Percentiles rank a stretch among this genome's conserved stretches.
Evolutionary conservation across 139 green algal genomes (phyloP).

Genomic region (Picochlorum costavermella): DNA sequence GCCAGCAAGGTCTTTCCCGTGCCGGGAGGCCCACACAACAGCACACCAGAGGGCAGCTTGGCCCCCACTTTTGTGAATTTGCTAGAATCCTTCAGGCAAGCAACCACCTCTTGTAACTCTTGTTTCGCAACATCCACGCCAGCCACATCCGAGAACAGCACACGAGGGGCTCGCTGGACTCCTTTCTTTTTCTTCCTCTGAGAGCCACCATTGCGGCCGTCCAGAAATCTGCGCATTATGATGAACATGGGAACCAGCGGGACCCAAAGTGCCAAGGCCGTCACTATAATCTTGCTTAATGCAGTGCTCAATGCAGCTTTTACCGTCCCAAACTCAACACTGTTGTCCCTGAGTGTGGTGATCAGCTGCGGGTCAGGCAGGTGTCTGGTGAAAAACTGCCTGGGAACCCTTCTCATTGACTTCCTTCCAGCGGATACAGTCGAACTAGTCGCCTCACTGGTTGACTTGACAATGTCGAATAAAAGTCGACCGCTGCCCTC

Average conservation of each 20-base stretch:
- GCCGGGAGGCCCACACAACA: conserved; percentile 66
- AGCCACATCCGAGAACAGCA: conserved; percentile 70
- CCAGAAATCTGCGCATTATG: conserved; percentile 50
- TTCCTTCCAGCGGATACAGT: not conserved
- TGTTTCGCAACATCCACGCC: conserved; percentile 77
- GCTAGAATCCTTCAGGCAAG: conserved; percentile 67
- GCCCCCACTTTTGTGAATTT: conserved; percentile 63
- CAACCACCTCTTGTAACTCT: conserved; percentile 75
- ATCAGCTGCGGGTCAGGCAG: conserved; percentile 39
- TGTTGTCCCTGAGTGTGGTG: conserved; percentile 21
- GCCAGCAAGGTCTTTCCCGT: conserved; percentile 84
- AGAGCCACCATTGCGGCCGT: conserved; percentile 26
- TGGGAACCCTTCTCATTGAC: not conserved
- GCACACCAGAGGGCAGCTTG: conserved; percentile 58
- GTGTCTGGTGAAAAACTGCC: conserved; percentile 27
- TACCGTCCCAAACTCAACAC: conserved; percentile 39
- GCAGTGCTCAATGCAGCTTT: conserved; percentile 16
- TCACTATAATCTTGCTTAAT: conserved; percentile 19
- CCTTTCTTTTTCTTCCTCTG: conserved; percentile 19
- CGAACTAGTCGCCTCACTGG: not conserved
- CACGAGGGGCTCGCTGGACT: not conserved
- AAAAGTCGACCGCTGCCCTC: conserved; percentile 44
- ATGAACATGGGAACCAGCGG: conserved; percentile 73
- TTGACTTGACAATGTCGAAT: conserved; percentile 45
- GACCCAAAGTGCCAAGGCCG: conserved; percentile 62